A percentile compares a stretch with the other conserved stretches of the same genome.
phyloP scores from a whole-genome alignment of 1,284 basidiomycete genomes.

The Irpex rosettiformis region DNA sequence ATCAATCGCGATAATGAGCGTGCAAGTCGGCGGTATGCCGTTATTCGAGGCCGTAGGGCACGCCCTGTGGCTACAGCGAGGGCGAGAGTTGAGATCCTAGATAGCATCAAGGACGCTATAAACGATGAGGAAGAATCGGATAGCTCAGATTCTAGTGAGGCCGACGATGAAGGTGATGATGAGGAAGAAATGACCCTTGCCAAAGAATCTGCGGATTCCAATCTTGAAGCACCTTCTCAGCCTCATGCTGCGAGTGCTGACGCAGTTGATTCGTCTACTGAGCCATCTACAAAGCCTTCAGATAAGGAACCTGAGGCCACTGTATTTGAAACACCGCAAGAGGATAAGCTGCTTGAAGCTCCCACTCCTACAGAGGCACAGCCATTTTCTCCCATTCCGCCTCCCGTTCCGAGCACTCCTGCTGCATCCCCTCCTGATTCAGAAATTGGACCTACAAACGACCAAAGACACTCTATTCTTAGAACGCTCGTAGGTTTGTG shows the following conservation, averaged over 20 bases:
- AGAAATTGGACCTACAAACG: slow-evolving; percentile 46
- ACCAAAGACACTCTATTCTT: slow-evolving; percentile 75
- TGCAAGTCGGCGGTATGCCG: slow-evolving; percentile 64
- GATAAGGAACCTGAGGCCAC: slow-evolving; percentile 1
- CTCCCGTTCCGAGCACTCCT: slow-evolving; percentile 31
- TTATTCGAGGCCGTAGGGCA: slow-evolving; percentile 86
- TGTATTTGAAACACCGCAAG: slow-evolving; percentile 9
- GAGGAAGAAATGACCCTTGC: slow-evolving; percentile 44
- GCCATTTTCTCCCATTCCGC: slow-evolving; percentile 48
- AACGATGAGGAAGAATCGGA: slow-evolving; percentile 73
- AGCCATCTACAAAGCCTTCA: neutral
- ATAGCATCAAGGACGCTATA: slow-evolving; percentile 91
- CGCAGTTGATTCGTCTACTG: neutral
- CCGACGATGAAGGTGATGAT: slow-evolving; percentile 81
- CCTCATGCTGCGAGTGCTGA: slow-evolving; percentile 17
- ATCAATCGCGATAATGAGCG: slow-evolving; percentile 67
- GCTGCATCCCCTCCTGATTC: slow-evolving; percentile 52
- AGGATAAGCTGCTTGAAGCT: slow-evolving; percentile 6
- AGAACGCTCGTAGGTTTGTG: slow-evolving; percentile 86
- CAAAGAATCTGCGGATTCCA: neutral
- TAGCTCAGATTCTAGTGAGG: slow-evolving; percentile 77
- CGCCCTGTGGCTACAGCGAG: slow-evolving; percentile 89
- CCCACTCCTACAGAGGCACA: slow-evolving; percentile 6
- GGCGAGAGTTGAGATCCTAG: slow-evolving; percentile 88
- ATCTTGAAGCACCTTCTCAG: neutral